Evolutionary conservation across 768 basidiomycete genomes (phyloP), one percentile per base, ranked within the genome.

Genomic region (Kwoniella sp.): DNA sequence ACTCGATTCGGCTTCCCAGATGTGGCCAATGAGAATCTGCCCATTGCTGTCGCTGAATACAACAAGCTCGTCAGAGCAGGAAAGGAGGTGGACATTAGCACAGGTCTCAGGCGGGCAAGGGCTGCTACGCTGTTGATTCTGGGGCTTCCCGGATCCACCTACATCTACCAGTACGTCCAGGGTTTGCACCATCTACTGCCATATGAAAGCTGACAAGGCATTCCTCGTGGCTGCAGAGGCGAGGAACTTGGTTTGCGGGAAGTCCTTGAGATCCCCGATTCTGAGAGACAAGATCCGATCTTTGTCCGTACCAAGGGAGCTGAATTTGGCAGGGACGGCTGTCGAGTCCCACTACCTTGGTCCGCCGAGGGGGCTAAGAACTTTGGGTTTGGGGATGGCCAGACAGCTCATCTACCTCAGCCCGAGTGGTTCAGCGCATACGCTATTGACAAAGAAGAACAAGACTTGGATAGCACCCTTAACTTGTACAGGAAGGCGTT

Each of bases 281-380:
- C 44, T 9, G 48, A 69, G 21, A 40, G 70, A 30, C 74, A 76
- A 68, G 74, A 76, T 52, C 74, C 74, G 33, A 68, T 63, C 7
- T 76, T 73, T 60, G 62, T 64, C 64, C 63, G 70, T 2, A 71
- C 60, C 21, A 55, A 70, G 13, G 74, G 72, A 25, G 33, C 52
- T 13, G 68, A 71, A 47, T 68, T 73, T 19, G 74, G 74, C 36
- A 66, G 74, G 48, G 74, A 76, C 29, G 74, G 74, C 21, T 76
- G 74, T 57, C 40, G 74, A 51, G 71, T 76, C 17, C 74, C 74
- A n/a, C 37, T 76, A 4, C 74, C 74, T 6, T 76, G 74, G 74
- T 36, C 33, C 0, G 21, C 47, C 3, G 40, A 15, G 17, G 25
- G 25, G 9, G 55, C 37, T 25, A 50, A 57, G 26, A 69, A 69